These are phyloP conservation scores for Fusarium sp. DNA, from an alignment of 2,329 filamentous ascomycete genomes.

Conservation along the genomic window DNA sequence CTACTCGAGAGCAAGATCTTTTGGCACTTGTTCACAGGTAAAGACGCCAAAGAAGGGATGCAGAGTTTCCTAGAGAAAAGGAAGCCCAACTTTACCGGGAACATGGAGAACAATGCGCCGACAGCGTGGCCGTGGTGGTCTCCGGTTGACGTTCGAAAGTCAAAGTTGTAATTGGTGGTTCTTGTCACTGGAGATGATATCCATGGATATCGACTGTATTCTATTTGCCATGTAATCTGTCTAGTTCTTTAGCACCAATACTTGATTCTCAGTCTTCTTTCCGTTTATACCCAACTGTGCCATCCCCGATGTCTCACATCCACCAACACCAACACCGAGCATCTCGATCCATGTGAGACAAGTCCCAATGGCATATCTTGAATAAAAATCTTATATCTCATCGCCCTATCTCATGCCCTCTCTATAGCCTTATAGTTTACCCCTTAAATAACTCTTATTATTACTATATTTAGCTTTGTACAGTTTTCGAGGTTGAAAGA, in stretches of 20 bases:
- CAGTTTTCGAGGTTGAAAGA: too few relatives aligned
- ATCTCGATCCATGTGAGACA: conserved; percentile 10
- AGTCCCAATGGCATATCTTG: not conserved
- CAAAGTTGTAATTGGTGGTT: conserved; percentile 37
- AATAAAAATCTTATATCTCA: conserved; percentile 13
- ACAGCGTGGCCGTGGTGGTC: conserved; percentile 77
- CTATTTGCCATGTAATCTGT: not conserved
- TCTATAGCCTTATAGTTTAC: conserved; percentile 2
- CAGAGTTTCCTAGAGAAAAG: conserved; percentile 78
- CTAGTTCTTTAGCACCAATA: not conserved
- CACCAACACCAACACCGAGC: not conserved
- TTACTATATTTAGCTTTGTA: too few relatives aligned
- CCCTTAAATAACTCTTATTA: too few relatives aligned
- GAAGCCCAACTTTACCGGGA: conserved; percentile 69
- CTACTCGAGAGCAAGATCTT: conserved; percentile 76
- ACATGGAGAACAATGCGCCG: conserved; percentile 70
- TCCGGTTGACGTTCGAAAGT: conserved; percentile 52
- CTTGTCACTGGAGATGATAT: not conserved
- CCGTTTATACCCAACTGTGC: not conserved
- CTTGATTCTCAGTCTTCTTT: not conserved
- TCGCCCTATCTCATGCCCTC: conserved; percentile 7
- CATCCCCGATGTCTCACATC: not conserved
- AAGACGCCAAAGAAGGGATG: conserved; percentile 75
- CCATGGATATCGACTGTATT: not conserved
- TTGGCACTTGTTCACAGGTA: conserved; percentile 67